Base-by-base conservation (phyloP, 345 rosid species). In the Boechera retrofracta region DNA sequence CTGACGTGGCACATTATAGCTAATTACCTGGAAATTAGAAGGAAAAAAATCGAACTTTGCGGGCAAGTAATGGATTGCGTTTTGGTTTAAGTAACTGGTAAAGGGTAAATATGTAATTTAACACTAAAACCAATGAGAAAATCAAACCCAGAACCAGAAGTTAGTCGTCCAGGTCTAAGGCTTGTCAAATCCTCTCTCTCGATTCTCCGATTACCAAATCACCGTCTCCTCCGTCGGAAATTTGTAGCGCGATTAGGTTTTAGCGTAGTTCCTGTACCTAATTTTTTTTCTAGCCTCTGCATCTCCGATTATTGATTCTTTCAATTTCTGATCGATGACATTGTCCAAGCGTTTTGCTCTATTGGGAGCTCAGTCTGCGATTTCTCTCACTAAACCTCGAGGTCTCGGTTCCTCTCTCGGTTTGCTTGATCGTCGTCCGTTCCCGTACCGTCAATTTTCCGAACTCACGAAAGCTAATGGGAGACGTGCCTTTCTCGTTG, bases 401-500 rank as follows among this genome's bases (percentile, higher is more conserved):
- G 41, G 55, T 44, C 36, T 64, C 4, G 54, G 69, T 0, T 15
- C 51, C 21, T 64, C 68, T 2, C 1, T 15, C 26, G 68, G 54
- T 0, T 15, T 64, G 4, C 21, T 64, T 29, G 41, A 55, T 55
- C 73, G 64, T 69, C 64, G 29, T 29, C 64, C 31, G 6, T 69
- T 69, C 3, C 29, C 73, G 2, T 41, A 69, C 4, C 64, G 73
- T 11, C 52, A 42, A 10, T 55, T 41, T 10, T 92, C 94, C 6
- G 87, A 92, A 76, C 92, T 90, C 57, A 87, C 65, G 5, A 87
- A 86, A 63, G 64, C 87, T 44, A 87, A 82, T 24, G 91, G 86
- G 10, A 96, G 87, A 16, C 93, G 95, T 21, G 97, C 95, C 0
- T 96, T 90, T 71, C 97, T 91, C 54, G 98, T 96, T 13, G 95